Evolutionary conservation across 139 green algal genomes (phyloP).

Genomic region (Chlorella sp.): DNA sequence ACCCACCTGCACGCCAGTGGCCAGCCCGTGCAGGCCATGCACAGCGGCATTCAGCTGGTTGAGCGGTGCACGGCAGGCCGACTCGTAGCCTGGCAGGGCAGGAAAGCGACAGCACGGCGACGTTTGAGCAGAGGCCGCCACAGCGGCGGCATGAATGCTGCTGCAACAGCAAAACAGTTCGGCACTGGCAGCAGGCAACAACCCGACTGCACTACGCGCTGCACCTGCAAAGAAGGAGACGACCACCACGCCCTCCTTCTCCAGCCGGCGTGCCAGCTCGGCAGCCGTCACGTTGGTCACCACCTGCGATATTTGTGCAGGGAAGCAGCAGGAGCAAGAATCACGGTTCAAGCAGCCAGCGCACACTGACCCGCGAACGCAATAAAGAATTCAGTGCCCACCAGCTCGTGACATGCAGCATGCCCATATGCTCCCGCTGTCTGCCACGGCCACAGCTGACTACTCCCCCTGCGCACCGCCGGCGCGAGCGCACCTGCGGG

Average conservation of each 20-base stretch:
- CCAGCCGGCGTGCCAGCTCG: constrained; percentile 30
- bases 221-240: constrained; percentile 39
- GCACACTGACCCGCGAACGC: too few species aligned
- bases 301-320: neutral
- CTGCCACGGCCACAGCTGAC: too few species aligned
- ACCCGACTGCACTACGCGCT: neutral
- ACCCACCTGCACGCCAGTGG: constrained; percentile 31
- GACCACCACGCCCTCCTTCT: constrained; percentile 44
- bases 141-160: neutral
- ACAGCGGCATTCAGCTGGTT: constrained; percentile 21
- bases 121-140: too few species aligned
- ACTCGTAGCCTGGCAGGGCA: neutral
- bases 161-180: neutral
- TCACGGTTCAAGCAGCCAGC: too few species aligned
- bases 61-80: neutral
- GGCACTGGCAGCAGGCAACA: neutral
- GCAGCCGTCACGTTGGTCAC: constrained; percentile 24
- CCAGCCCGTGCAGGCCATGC: constrained; percentile 30
- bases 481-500: neutral
- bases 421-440: too few species aligned
- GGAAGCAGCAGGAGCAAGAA: neutral
- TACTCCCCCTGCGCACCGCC: too few species aligned
- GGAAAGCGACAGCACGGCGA: too few species aligned
- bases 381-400: too few species aligned
- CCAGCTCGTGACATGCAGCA: too few species aligned